A percentile compares a stretch with the other conserved stretches of the same genome.
Conservation (phyloP, 1,284 basidiomycete genomes). For the Xerocomus cyaneibrunnescens region DNA sequence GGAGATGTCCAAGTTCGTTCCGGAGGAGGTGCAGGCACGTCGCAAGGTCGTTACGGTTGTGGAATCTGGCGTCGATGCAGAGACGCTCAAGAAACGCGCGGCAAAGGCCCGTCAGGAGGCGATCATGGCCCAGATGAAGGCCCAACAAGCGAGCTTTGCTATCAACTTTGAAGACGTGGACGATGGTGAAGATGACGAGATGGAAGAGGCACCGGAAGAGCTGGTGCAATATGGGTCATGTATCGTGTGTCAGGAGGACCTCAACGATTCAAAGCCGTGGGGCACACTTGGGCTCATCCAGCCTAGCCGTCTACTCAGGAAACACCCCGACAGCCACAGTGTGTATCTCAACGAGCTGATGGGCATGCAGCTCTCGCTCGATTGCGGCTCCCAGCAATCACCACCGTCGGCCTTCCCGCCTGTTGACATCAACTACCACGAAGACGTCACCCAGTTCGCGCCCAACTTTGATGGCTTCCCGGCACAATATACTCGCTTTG, state of each 20-base stretch:
- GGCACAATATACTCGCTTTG: slow-evolving; percentile 71
- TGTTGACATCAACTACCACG: slow-evolving; percentile 45
- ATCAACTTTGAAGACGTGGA: slow-evolving; percentile 68
- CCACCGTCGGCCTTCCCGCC: slow-evolving; percentile 52
- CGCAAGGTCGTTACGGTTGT: slow-evolving; percentile 44
- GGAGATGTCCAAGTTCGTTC: slow-evolving; percentile 53
- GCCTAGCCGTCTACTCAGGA: slow-evolving; percentile 82
- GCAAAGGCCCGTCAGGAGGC: slow-evolving; percentile 85
- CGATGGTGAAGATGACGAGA: slow-evolving; percentile 57
- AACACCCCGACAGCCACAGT: slow-evolving; percentile 72
- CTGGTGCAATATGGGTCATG: slow-evolving; percentile 82
- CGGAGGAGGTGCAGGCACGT: slow-evolving; percentile 53
- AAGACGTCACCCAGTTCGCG: slow-evolving; percentile 46
- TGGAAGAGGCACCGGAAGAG: slow-evolving; percentile 47
- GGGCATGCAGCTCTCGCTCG: slow-evolving; percentile 63
- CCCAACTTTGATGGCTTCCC: slow-evolving; percentile 77
- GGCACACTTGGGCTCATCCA: slow-evolving; percentile 91
- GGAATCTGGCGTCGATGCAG: slow-evolving; percentile 48
- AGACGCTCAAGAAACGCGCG: slow-evolving; percentile 72
- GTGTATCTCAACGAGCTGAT: slow-evolving; percentile 77
- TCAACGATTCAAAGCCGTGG: slow-evolving; percentile 74
- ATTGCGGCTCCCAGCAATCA: slow-evolving; percentile 42
- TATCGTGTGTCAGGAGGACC: slow-evolving; percentile 97
- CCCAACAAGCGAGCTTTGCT: slow-evolving; percentile 84
- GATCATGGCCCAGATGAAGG: slow-evolving; percentile 92